Conservation (phyloP, 495 filamentous ascomycete species). For the Xylaria grammica region DNA sequence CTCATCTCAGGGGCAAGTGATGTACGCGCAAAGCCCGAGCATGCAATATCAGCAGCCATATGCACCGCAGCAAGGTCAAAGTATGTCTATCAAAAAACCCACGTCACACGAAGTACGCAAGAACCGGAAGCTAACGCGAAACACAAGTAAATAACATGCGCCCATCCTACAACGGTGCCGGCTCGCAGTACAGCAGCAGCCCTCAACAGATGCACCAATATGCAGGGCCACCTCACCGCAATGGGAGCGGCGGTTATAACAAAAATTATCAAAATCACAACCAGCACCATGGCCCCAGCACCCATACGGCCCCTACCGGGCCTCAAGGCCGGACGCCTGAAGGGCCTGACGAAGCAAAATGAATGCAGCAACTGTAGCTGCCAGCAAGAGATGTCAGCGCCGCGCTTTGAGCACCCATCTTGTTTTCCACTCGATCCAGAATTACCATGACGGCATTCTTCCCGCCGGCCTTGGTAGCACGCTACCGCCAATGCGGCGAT, state of each 20-base stretch:
- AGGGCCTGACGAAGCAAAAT: constrained; percentile 44
- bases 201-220: constrained; percentile 71
- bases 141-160: constrained; percentile 62
- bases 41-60: constrained; percentile 73
- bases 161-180: constrained; percentile 62
- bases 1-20: constrained; percentile 74
- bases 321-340: constrained; percentile 38
- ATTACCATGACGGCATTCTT: constrained; percentile 19
- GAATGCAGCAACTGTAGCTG: constrained; percentile 25
- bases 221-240: constrained; percentile 59
- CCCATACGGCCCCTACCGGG: constrained; percentile 33
- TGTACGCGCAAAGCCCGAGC: constrained; percentile 70
- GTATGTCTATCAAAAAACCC: constrained; percentile 59
- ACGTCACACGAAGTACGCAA: constrained; percentile 21
- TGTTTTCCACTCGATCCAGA: constrained; percentile 36
- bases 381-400: constrained; percentile 34
- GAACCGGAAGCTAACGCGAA: constrained; percentile 39
- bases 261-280: constrained; percentile 55
- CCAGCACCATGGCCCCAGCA: constrained; percentile 44
- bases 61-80: constrained; percentile 65
- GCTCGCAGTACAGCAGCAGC: constrained; percentile 61
- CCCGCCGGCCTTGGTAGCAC: constrained; percentile 10
- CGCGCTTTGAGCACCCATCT: constrained; percentile 35
- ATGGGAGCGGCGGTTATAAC: constrained; percentile 58
- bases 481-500: constrained; percentile 10